Percentiles rank a stretch among this genome's conserved stretches.
Conservation (phyloP, 768 basidiomycete species). For the Amyloporia xantha region DNA sequence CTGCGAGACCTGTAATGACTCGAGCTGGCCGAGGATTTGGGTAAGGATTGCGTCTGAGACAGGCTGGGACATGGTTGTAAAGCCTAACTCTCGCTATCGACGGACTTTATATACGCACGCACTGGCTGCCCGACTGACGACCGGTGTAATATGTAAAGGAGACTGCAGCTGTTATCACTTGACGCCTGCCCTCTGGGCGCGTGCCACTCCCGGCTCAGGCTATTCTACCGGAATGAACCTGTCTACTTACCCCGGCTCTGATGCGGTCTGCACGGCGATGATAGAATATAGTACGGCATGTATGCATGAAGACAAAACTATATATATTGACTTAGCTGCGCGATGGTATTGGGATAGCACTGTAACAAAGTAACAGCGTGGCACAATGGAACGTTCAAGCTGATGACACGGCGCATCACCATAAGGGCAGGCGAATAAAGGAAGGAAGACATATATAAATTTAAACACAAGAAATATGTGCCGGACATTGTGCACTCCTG, state of each 20-base stretch:
- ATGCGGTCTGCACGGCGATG: too few species aligned
- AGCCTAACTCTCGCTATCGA: neutral
- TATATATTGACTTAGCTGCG: neutral
- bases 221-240: too few species aligned
- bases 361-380: neutral
- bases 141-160: neutral
- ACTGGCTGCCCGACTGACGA: constrained; percentile 1
- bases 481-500: too few species aligned
- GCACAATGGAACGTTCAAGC: too few species aligned
- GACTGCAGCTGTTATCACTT: neutral
- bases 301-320: neutral
- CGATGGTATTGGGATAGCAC: neutral
- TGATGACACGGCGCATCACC: too few species aligned
- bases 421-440: too few species aligned
- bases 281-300: neutral
- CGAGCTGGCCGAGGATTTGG: constrained; percentile 68
- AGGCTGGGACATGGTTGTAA: constrained; percentile 8
- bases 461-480: too few species aligned
- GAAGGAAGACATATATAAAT: too few species aligned
- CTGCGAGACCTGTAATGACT: constrained; percentile 66
- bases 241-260: too few species aligned
- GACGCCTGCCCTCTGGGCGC: neutral
- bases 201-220: neutral
- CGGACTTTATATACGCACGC: constrained; percentile 6
- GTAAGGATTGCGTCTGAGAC: constrained; percentile 50